phyloP scores from a whole-genome alignment of 169 alveolate genomes.

The Miamiensis avidus region DNA sequence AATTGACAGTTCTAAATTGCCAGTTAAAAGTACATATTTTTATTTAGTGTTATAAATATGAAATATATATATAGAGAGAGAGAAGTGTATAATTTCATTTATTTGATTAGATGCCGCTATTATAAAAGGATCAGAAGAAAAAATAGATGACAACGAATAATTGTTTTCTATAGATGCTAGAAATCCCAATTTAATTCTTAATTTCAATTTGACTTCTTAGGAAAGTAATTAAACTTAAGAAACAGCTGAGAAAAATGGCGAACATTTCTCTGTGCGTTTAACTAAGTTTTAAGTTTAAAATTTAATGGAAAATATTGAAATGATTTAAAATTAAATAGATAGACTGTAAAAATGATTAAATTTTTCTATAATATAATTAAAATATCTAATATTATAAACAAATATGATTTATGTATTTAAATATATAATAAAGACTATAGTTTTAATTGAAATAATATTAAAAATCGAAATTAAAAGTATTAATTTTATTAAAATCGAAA shows the following conservation, averaged over 20 bases:
- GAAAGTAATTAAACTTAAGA: background rate
- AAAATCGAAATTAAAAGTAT: too few species aligned
- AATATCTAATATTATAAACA: too few species aligned
- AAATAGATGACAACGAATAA: slow-evolving; percentile 34
- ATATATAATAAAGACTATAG: too few species aligned
- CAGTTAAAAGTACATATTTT: slow-evolving; percentile 32
- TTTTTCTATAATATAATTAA: too few species aligned
- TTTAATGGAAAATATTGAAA: slow-evolving; percentile 17
- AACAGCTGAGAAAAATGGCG: background rate
- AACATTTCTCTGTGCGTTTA: slow-evolving; percentile 16
- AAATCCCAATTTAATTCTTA: slow-evolving; percentile 33
- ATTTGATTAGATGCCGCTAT: slow-evolving; percentile 24
- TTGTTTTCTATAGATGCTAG: slow-evolving; percentile 41
- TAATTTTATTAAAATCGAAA: too few species aligned
- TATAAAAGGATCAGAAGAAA: slow-evolving; percentile 25
- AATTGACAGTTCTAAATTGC: slow-evolving; percentile 42
- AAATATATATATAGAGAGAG: background rate
- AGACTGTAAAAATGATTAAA: background rate
- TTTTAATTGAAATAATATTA: too few species aligned
- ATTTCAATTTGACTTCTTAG: background rate
- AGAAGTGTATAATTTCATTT: background rate
- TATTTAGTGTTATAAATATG: background rate
- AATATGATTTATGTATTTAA: too few species aligned
- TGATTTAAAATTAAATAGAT: slow-evolving; percentile 17
- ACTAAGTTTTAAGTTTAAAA: slow-evolving; percentile 19